Conservation (phyloP, 768 basidiomycete species). For the Auriscalpium orientale region DNA sequence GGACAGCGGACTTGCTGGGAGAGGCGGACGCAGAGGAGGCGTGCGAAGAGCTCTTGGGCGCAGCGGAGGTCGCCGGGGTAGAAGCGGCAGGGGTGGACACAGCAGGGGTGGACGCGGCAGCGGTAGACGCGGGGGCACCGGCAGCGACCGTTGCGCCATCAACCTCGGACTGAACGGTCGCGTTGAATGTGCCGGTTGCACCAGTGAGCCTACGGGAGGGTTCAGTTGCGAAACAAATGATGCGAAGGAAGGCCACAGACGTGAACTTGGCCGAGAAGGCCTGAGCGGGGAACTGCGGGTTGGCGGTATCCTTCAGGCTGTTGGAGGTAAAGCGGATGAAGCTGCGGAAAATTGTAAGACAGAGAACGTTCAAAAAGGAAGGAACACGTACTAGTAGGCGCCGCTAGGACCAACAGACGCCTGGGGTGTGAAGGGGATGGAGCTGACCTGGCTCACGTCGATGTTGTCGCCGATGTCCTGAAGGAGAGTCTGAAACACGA, state of each 20-base stretch:
- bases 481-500: conserved; percentile 38
- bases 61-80: neutral
- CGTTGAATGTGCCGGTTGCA: conserved; percentile 68
- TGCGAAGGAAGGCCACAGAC: conserved; percentile 34
- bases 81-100: conserved; percentile 18
- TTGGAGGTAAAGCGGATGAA: conserved; percentile 74
- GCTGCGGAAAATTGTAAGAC: conserved; percentile 26
- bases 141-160: conserved; percentile 41
- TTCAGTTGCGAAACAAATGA: neutral
- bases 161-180: conserved; percentile 48
- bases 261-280: conserved; percentile 77
- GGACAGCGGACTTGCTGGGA: neutral
- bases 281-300: conserved; percentile 49
- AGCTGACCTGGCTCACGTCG: conserved; percentile 42
- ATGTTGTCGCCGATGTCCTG: conserved; percentile 39
- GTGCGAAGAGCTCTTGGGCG: conserved; percentile 7
- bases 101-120: conserved; percentile 27
- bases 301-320: conserved; percentile 39
- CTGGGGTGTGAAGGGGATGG: conserved; percentile 45
- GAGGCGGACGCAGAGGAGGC: conserved; percentile 3
- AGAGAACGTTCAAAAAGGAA: neutral
- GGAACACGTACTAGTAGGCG: conserved; percentile 42
- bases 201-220: conserved; percentile 38
- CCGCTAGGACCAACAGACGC: conserved; percentile 47
- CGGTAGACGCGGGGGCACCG: conserved; percentile 17